A percentile compares a stretch with the other conserved stretches of the same genome.
phyloP scores from a whole-genome alignment of 768 basidiomycete genomes.

The Rhodocollybia butyracea region DNA sequence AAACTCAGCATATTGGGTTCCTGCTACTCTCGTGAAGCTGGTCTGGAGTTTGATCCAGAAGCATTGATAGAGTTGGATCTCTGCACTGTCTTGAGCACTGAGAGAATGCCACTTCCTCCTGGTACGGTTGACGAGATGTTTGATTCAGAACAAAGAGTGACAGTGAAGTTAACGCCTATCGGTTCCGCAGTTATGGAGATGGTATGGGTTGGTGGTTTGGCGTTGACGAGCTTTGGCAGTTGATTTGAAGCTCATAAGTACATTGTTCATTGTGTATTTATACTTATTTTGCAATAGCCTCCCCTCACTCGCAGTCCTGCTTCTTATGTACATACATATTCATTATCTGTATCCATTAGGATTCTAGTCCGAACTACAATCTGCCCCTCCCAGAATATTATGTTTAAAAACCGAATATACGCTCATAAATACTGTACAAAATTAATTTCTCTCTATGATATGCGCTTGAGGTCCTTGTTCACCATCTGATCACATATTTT shows the following conservation, averaged over 20 bases:
- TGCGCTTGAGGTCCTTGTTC: too few species aligned
- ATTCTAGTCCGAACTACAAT: too few species aligned
- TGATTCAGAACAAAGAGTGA: neutral
- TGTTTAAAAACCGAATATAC: conserved; percentile 29
- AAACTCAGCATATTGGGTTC: conserved; percentile 29
- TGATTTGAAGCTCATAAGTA: too few species aligned
- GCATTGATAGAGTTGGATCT: conserved; percentile 55
- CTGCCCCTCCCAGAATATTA: conserved; percentile 31
- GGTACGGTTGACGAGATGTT: neutral
- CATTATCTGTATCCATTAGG: too few species aligned
- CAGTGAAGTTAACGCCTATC: conserved; percentile 5
- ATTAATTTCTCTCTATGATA: conserved; percentile 56
- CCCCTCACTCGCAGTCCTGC: too few species aligned
- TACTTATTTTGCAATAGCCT: too few species aligned
- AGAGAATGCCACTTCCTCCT: neutral
- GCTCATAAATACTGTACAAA: conserved; percentile 29
- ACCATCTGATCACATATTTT: too few species aligned
- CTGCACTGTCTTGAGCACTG: conserved; percentile 20
- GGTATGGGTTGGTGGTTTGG: conserved; percentile 8
- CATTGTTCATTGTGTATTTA: too few species aligned
- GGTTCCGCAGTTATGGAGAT: conserved; percentile 10
- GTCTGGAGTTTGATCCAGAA: conserved; percentile 53
- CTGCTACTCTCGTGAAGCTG: conserved; percentile 37
- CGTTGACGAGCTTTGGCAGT: conserved; percentile 9
- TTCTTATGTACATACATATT: too few species aligned